phyloP scores from a whole-genome alignment of 176 grass and related monocot genomes.

The Ananas comosus region DNA sequence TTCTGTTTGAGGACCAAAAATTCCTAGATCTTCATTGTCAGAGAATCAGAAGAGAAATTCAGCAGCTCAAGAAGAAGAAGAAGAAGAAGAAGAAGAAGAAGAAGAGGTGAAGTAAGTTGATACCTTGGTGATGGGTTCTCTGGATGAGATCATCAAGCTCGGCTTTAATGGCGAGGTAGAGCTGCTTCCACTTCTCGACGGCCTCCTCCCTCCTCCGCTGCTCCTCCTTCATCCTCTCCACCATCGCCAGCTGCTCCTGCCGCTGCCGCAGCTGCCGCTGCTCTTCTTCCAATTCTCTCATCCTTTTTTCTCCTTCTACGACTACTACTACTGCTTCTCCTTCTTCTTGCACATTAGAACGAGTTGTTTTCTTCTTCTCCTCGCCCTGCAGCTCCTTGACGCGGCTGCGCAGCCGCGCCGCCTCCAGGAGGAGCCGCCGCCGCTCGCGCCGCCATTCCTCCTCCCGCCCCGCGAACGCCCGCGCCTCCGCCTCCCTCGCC shows the following conservation, averaged over 20 bases:
- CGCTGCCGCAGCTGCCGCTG: not conserved
- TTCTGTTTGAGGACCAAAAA: no score
- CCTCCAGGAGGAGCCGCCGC: no score
- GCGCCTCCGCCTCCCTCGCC: not conserved
- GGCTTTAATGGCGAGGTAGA: constrained; percentile 43
- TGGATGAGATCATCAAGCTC: constrained; percentile 51
- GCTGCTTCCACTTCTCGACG: constrained; percentile 41
- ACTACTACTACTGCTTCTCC: not conserved
- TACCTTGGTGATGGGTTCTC: constrained; percentile 30
- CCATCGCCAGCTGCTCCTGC: not conserved
- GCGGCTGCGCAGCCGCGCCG: no score
- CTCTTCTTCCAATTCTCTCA: not conserved
- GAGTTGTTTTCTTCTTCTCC: not conserved
- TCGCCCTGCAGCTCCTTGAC: not conserved
- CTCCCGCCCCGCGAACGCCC: not conserved
- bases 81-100: no score
- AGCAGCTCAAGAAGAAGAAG: no score
- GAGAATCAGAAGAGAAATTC: no score
- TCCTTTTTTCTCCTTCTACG: not conserved
- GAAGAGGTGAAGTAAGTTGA: no score
- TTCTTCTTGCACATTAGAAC: not conserved
- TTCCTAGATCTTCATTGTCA: no score
- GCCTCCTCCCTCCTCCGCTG: constrained; percentile 32
- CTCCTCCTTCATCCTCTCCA: constrained; percentile 36
- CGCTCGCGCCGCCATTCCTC: not conserved